These are phyloP conservation scores for Candida vaughaniae DNA, from an alignment of 805 yeast genomes.

Conservation along the genomic window DNA sequence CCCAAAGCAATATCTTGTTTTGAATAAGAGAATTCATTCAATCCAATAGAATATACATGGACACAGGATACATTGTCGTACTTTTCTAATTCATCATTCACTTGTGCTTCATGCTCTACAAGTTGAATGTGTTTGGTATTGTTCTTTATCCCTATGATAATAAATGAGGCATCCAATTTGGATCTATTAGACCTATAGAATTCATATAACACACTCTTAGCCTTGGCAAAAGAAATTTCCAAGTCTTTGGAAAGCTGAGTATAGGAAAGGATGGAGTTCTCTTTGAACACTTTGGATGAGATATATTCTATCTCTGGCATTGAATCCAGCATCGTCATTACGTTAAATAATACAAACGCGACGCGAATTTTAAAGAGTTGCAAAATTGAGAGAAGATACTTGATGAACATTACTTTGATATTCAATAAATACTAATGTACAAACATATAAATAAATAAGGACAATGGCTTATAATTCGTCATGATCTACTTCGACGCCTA, in stretches of 20 bases:
- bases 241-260: conserved; percentile 41
- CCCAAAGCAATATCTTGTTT: conserved; percentile 19
- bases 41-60: conserved; percentile 38
- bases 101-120: conserved; percentile 19
- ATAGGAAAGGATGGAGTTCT: conserved; percentile 36
- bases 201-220: conserved; percentile 39
- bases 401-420: neutral
- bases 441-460: neutral
- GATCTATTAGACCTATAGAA: conserved; percentile 37
- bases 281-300: conserved; percentile 23
- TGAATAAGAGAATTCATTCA: conserved; percentile 7
- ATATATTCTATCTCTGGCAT: conserved; percentile 29
- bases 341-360: conserved; percentile 12
- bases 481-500: conserved; percentile 1
- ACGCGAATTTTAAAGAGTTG: conserved; percentile 1
- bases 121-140: conserved; percentile 19
- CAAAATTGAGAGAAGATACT: neutral
- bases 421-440: neutral
- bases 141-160: conserved; percentile 37
- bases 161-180: conserved; percentile 38
- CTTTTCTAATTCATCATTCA: conserved; percentile 14
- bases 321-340: conserved; percentile 34
- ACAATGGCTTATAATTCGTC: conserved; percentile 7
- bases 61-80: conserved; percentile 33
- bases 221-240: conserved; percentile 33